A percentile compares a stretch with the other conserved stretches of the same genome.
These are phyloP conservation scores for Vitis rupestris DNA, from an alignment of 164 flowering plant species.

Conservation along the genomic window DNA sequence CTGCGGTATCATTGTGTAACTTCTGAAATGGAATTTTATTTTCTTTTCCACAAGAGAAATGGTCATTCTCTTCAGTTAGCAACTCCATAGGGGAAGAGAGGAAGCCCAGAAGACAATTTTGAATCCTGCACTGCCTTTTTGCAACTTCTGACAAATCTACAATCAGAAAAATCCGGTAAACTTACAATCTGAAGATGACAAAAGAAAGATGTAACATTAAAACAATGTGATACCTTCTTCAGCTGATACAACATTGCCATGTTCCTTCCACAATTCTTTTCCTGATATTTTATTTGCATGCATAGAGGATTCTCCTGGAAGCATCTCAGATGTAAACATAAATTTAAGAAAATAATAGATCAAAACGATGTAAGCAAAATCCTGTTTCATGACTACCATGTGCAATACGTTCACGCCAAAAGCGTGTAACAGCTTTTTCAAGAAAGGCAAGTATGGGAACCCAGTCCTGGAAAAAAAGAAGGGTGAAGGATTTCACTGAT, in stretches of 20 bases:
- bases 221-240: conserved; percentile 22
- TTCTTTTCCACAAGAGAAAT: conserved; percentile 8
- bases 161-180: conserved; percentile 13
- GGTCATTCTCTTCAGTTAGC: conserved; percentile 16
- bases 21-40: conserved; percentile 10
- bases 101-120: conserved; percentile 11
- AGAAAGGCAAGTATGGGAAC: conserved; percentile 53
- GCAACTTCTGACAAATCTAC: conserved; percentile 23
- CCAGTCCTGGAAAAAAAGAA: conserved; percentile 68
- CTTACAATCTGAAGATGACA: not conserved
- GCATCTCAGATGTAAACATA: conserved; percentile 7
- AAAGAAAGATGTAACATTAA: not conserved
- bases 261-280: conserved; percentile 23
- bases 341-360: not conserved
- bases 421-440: conserved; percentile 46
- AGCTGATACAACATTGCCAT: conserved; percentile 10
- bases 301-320: conserved; percentile 20
- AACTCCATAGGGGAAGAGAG: conserved; percentile 16
- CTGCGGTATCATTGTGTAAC: conserved; percentile 13
- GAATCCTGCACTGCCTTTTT: conserved; percentile 25
- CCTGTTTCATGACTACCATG: conserved; percentile 35
- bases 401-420: conserved; percentile 44
- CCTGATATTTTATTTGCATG: conserved; percentile 16
- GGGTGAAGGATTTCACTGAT: conserved; percentile 1
- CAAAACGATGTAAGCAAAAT: not conserved